Evolutionary conservation across 345 rosid species (phyloP), one percentile per base, ranked within the genome.

Genomic region (Cochlearia excelsa): DNA sequence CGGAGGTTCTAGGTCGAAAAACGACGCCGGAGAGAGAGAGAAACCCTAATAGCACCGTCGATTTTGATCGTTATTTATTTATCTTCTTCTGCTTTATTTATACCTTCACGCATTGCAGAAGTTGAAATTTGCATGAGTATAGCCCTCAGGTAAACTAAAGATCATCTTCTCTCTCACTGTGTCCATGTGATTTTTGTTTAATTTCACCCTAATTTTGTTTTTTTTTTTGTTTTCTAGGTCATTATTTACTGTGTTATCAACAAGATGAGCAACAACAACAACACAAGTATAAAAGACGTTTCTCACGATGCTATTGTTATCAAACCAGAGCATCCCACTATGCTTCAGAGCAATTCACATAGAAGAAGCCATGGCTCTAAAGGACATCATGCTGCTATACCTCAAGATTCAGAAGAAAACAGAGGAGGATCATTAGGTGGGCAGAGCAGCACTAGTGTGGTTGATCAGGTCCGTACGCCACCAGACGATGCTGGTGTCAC

Each of bases 391-490:
- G 23, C 23, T 54, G 39, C 42, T 37, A 60, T 66, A 65, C 68
- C 69, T 70, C 83, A 76, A 64, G 82, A 76, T 16, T 74, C 71
- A 38, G 89, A 76, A 74, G 94, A 78, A 63, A 82, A 76, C 72
- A 74, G 23, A 16, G 23, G 73, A 74, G 78, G 78, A 63, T 82
- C 79, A 11, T 49, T 73, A 55, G 78, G 79, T 65, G 84, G 78
- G 30, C 84, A 75, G 67, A 72, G 79, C 73, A 75, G 81, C 72
- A 80, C 79, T 30, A 85, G 88, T 46, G 58, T 79, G 33, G 73
- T 86, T 73, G 95, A 80, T 69, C 96, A 83, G 70, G 87, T 72
- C 16, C 90, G 77, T 46, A 80, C 92, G 48, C 83, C 88, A 6
- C 69, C 69, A 51, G 86, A 89, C 9, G 97, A 83, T 63, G 66